phyloP scores from a whole-genome alignment of 2,329 filamentous ascomycete genomes.

The Scortechinia acanthostroma region DNA sequence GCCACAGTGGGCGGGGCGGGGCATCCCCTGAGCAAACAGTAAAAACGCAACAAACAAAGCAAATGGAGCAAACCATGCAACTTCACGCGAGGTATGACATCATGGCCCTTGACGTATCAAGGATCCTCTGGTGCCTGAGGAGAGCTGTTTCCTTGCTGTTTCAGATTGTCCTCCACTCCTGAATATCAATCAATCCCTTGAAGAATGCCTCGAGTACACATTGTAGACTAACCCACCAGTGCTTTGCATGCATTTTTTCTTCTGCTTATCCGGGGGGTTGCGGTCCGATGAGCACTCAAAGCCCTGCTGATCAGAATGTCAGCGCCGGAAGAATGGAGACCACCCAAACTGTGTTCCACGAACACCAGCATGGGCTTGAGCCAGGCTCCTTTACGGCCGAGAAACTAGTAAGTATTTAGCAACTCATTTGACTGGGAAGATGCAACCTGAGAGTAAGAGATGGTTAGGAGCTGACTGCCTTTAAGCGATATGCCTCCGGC shows the following conservation, averaged over 20 bases:
- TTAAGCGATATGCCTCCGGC: conserved; percentile 52
- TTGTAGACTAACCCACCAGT: no score
- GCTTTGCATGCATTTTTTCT: no score
- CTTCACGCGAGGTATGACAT: neutral
- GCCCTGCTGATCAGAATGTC: neutral
- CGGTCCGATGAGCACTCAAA: neutral
- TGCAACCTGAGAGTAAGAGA: conserved; percentile 2
- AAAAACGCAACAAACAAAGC: neutral
- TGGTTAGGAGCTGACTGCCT: no score
- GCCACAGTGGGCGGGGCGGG: neutral
- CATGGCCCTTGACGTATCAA: no score
- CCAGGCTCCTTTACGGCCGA: conserved; percentile 43
- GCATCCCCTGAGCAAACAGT: neutral
- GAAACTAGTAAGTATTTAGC: conserved; percentile 31
- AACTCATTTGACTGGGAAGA: conserved; percentile 5
- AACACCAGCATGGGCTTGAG: conserved; percentile 21
- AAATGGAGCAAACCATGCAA: neutral
- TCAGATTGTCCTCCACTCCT: no score
- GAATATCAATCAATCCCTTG: no score
- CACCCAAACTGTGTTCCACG: neutral
- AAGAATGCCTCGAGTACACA: no score
- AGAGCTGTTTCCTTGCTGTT: no score
- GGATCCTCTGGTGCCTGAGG: no score
- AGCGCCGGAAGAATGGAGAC: no score
- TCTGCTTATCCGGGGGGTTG: no score